These are phyloP conservation scores for Astrocystis sublimbata DNA, from an alignment of 495 filamentous ascomycete genomes.

Conservation along the genomic window DNA sequence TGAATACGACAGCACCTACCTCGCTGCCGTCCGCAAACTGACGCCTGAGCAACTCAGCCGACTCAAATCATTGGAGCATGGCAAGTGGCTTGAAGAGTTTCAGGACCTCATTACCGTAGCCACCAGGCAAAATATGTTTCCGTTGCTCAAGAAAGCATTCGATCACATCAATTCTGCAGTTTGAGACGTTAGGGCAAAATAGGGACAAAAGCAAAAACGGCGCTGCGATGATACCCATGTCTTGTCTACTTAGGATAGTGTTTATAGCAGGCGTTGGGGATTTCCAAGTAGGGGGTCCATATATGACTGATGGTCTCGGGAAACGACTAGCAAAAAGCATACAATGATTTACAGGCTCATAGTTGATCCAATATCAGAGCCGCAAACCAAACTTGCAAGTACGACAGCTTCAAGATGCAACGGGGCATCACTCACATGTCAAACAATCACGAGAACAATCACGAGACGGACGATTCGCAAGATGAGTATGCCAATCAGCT, in stretches of 20 bases:
- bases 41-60: not conserved
- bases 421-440: not conserved
- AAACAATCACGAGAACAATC: no score
- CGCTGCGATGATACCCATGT: not conserved
- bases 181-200: not conserved
- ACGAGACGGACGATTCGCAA: no score
- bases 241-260: not conserved
- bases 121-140: not conserved
- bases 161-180: not conserved
- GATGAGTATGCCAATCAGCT: no score
- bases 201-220: no score
- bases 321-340: no score
- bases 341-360: no score
- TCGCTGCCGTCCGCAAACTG: not conserved
- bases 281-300: not conserved
- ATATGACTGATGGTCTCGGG: not conserved
- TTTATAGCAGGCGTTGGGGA: not conserved
- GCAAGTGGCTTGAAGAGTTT: conserved; percentile 3
- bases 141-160: not conserved
- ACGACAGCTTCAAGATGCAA: not conserved
- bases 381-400: not conserved
- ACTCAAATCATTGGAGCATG: not conserved
- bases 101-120: conserved; percentile 1
- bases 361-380: not conserved
- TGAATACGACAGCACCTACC: conserved; percentile 1